These are phyloP conservation scores for Myrmaecium sp. DNA, from an alignment of 2,329 filamentous ascomycete genomes.

Conservation along the genomic window DNA sequence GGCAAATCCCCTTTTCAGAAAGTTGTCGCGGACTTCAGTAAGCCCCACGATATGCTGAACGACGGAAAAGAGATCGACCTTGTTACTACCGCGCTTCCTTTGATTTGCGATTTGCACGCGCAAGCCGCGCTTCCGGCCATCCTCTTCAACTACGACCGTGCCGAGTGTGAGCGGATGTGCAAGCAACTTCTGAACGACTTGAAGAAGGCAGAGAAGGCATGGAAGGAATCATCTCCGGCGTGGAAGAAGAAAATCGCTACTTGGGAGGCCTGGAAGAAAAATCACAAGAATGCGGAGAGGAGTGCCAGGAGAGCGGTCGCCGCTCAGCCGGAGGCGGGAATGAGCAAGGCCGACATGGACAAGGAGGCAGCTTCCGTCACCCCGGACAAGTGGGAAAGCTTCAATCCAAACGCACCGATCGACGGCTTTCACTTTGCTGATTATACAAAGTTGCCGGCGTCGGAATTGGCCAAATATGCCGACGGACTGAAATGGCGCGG, in stretches of 20 bases:
- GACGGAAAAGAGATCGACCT: constrained; percentile 10
- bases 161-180: constrained; percentile 44
- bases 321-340: constrained; percentile 29
- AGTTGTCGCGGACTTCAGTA: constrained; percentile 29
- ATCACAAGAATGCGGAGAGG: constrained; percentile 24
- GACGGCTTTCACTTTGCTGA: constrained; percentile 52
- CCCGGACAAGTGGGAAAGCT: constrained; percentile 38
- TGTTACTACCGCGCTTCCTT: constrained; percentile 34
- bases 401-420: constrained; percentile 48
- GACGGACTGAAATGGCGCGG: constrained; percentile 33
- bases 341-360: constrained; percentile 39
- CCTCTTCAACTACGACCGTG: constrained; percentile 60
- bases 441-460: constrained; percentile 36
- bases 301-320: too few species aligned
- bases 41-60: constrained; percentile 10
- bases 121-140: constrained; percentile 55
- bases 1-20: constrained; percentile 33
- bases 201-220: constrained; percentile 34
- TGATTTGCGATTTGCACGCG: constrained; percentile 43
- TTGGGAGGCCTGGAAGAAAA: constrained; percentile 41
- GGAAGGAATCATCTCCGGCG: constrained; percentile 37
- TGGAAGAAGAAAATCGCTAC: constrained; percentile 45
- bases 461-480: constrained; percentile 42
- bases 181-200: constrained; percentile 35
- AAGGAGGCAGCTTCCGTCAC: constrained; percentile 41